Percentiles rank a stretch among this genome's conserved stretches.
Conservation (phyloP, 23 red algal genomes). For the Gracilaria caudata region DNA sequence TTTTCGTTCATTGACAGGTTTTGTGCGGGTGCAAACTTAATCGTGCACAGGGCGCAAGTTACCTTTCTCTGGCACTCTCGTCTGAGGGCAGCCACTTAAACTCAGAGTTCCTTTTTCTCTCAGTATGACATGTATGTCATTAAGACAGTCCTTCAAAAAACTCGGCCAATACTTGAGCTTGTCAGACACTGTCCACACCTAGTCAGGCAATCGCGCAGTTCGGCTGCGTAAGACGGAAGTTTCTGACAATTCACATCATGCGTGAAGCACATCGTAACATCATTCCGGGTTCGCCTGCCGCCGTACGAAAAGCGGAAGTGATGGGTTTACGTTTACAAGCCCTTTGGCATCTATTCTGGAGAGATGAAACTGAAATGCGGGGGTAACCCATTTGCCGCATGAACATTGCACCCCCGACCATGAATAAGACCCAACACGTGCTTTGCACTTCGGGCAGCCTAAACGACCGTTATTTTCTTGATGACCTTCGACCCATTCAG, state of each 20-base stretch:
- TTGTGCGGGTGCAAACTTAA: background rate
- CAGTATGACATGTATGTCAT: background rate
- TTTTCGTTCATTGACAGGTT: background rate
- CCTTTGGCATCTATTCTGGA: slow-evolving; percentile 71
- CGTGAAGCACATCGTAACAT: background rate
- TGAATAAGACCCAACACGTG: slow-evolving; percentile 65
- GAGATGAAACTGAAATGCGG: slow-evolving; percentile 85
- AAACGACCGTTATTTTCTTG: slow-evolving; percentile 51
- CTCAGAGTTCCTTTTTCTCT: background rate
- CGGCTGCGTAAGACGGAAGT: background rate
- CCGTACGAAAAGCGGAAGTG: background rate
- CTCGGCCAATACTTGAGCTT: background rate
- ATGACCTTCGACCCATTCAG: slow-evolving; percentile 17
- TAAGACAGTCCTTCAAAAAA: background rate
- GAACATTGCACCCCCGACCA: slow-evolving; percentile 87
- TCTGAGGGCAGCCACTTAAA: background rate
- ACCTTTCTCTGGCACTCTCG: background rate
- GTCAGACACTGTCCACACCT: background rate
- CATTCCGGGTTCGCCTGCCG: background rate
- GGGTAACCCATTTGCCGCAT: slow-evolving; percentile 82
- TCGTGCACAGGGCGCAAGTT: background rate
- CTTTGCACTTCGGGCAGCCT: slow-evolving; percentile 60
- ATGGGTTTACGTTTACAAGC: background rate
- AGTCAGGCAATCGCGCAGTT: background rate
- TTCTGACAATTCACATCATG: background rate